These are phyloP conservation scores for Diaporthe caulivora DNA, from an alignment of 2,329 filamentous ascomycete genomes.

Conservation along the genomic window DNA sequence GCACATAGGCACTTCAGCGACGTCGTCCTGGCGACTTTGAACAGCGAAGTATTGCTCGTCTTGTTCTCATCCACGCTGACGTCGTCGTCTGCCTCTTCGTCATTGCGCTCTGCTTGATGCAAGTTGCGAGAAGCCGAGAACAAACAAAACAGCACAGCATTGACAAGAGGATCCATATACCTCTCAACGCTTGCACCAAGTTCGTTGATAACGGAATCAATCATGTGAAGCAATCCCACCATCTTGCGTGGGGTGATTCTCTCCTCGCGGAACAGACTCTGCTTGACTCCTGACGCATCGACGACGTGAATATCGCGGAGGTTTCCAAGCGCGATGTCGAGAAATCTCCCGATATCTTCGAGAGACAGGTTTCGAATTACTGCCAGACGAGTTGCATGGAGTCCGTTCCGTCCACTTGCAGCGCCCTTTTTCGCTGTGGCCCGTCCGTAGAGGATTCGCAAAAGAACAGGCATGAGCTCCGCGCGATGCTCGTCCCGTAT, in stretches of 20 bases:
- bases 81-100: slow-evolving; percentile 53
- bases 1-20: slow-evolving; percentile 87
- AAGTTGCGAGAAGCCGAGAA: slow-evolving; percentile 72
- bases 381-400: slow-evolving; percentile 84
- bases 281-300: slow-evolving; percentile 60
- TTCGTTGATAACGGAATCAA: slow-evolving; percentile 86
- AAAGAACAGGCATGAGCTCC: slow-evolving; percentile 85
- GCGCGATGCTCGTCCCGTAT: slow-evolving; percentile 80
- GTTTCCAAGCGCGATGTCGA: slow-evolving; percentile 83
- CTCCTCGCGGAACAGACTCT: slow-evolving; percentile 68
- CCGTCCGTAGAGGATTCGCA: slow-evolving; percentile 89
- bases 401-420: slow-evolving; percentile 81
- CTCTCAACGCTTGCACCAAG: slow-evolving; percentile 79
- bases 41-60: slow-evolving; percentile 66
- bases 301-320: slow-evolving; percentile 73
- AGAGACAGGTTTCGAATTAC: slow-evolving; percentile 83
- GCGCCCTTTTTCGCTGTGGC: slow-evolving; percentile 85
- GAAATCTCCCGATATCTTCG: slow-evolving; percentile 81
- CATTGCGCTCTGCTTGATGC: slow-evolving; percentile 52
- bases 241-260: slow-evolving; percentile 81
- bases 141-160: slow-evolving; percentile 85
- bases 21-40: slow-evolving; percentile 75
- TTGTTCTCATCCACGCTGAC: slow-evolving; percentile 51
- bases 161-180: slow-evolving; percentile 77
- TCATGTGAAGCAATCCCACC: slow-evolving; percentile 91